Percentiles rank a stretch among this genome's conserved stretches.
Evolutionary conservation across 257 asterid genomes (phyloP).

Genomic region (Solanum sitiens): DNA sequence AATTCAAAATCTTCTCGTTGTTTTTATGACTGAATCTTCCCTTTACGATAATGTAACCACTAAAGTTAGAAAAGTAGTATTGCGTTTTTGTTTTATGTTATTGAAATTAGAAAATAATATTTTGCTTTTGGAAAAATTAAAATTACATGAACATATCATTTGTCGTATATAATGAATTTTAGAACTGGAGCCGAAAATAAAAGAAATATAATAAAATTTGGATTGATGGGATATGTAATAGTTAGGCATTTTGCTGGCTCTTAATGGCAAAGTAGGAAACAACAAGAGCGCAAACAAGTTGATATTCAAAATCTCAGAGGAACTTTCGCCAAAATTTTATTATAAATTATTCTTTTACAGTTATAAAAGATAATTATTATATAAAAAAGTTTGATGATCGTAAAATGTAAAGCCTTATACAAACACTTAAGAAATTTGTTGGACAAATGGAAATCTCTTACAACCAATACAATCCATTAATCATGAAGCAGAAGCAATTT

Average conservation of each 20-base stretch:
- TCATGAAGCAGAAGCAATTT: neutral
- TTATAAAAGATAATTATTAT: neutral
- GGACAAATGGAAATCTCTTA: neutral
- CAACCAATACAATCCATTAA: no score
- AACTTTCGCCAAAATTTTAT: no score
- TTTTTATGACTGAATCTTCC: neutral
- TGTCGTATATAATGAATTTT: neutral
- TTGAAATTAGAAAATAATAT: neutral
- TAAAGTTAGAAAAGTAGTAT: neutral
- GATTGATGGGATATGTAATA: neutral
- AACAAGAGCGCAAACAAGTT: neutral
- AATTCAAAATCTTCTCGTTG: no score
- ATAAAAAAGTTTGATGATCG: neutral
- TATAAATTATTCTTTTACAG: no score
- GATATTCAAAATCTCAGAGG: neutral
- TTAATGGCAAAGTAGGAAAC: neutral
- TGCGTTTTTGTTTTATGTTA: neutral
- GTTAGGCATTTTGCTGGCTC: neutral
- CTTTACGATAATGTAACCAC: neutral
- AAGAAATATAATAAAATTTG: neutral
- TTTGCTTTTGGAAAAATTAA: neutral
- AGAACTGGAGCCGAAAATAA: neutral
- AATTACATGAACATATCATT: neutral
- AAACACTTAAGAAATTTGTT: no score
- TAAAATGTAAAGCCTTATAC: no score